Evolutionary conservation across 2,329 filamentous ascomycete species (phyloP), one percentile per base, ranked within the genome.

Genomic region (Exophiala oligosperma): DNA sequence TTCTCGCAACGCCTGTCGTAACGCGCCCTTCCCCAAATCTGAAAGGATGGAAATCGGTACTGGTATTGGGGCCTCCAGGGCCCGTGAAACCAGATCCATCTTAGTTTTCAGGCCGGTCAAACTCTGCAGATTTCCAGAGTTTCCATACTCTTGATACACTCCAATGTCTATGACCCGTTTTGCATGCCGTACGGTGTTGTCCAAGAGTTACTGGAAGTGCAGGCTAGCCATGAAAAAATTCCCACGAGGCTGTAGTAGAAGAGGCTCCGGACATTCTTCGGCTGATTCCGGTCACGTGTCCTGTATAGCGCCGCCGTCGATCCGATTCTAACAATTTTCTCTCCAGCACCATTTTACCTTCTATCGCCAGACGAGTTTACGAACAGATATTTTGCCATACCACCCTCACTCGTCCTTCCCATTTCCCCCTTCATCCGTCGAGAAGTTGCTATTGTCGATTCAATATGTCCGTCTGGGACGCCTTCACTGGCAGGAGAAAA

Each of bases 391-490:
- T n/a, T 48, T 21, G 43, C 8, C 46, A 48, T 17, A 28, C 26
- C n/a, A 23, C 60, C 12, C 11, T 49, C 56, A 37, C 24, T 56
- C 40, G 37, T 51, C 32, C 49, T 48, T 48, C 50, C n/a, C 43
- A 46, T 21, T 28, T 35, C 52, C 28, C 21, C 4, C 35, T 53
- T 35, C 46, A 14, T 35, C 9, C 23, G 40, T 23, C 62, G 7
- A 35, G 32, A 35, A 11, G 9, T 9, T 35, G 2, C 7, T 9
- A 35, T 35, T 11, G 9, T 35, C 32, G 2, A 8, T 35, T 59
- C 70, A 73, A 61, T 60, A 84, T 84, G 81, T 77, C 79, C 56
- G 76, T 84, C 68, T 84, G 82, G 84, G 84, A 87, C 70, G 77
- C 80, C 17, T 76, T 88, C 68, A 82, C 82, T 40, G 84, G 84